Conservation (phyloP, 371 early-diverging fungal genomes). For the Lichtheimia corymbifera region DNA sequence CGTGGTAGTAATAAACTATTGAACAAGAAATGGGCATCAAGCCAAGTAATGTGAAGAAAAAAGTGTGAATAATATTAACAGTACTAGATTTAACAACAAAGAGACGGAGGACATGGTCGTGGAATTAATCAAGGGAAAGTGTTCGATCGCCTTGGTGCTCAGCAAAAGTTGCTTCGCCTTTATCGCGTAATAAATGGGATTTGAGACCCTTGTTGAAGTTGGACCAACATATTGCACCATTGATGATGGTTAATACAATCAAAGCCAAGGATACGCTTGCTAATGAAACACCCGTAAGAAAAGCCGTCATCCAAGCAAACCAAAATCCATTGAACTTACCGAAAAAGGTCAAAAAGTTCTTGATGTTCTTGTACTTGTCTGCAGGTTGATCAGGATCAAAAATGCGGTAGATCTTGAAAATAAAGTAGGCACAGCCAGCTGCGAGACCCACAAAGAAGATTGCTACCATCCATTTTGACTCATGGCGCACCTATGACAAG, state of each 20-base stretch:
- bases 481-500: slow-evolving; percentile 34
- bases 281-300: slow-evolving; percentile 18
- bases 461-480: slow-evolving; percentile 53
- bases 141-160: not conserved
- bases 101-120: too few species aligned
- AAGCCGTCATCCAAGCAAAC: not conserved
- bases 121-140: not conserved
- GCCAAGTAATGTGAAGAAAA: too few species aligned
- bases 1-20: too few species aligned
- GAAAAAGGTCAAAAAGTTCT: slow-evolving; percentile 84
- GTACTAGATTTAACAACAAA: too few species aligned
- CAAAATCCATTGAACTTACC: slow-evolving; percentile 45
- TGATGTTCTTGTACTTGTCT: slow-evolving; percentile 60
- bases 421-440: slow-evolving; percentile 77
- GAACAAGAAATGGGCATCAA: too few species aligned
- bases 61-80: too few species aligned
- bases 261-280: slow-evolving; percentile 67
- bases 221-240: slow-evolving; percentile 65
- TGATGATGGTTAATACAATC: slow-evolving; percentile 68
- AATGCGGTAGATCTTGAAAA: slow-evolving; percentile 85
- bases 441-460: slow-evolving; percentile 72
- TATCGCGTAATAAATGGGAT: slow-evolving; percentile 19
- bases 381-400: slow-evolving; percentile 57
- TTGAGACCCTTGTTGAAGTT: slow-evolving; percentile 88
- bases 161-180: not conserved